phyloP scores from a whole-genome alignment of 306 rosid species.

The Malus sieversii region DNA sequence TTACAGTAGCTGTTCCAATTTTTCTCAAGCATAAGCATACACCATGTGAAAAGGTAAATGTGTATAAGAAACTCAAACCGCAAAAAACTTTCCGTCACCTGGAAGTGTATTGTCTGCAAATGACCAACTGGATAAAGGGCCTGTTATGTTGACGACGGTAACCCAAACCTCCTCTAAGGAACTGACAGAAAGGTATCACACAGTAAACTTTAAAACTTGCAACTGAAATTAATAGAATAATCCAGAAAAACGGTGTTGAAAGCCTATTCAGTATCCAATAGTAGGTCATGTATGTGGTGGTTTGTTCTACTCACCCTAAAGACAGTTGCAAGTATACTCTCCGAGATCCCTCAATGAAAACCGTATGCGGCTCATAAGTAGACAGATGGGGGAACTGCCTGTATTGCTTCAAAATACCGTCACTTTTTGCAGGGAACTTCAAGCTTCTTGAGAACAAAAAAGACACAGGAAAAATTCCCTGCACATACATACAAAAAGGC shows the following conservation, averaged over 20 bases:
- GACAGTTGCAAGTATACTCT: constrained; percentile 74
- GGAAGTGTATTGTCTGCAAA: constrained; percentile 76
- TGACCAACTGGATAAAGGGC: constrained; percentile 97
- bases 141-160: constrained; percentile 83
- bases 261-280: background rate
- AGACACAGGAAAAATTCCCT: constrained; percentile 85
- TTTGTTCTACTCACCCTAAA: constrained; percentile 65
- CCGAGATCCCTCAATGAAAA: constrained; percentile 37
- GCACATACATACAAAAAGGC: constrained; percentile 21
- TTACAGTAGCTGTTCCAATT: constrained; percentile 54
- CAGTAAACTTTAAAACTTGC: background rate
- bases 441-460: constrained; percentile 72
- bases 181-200: constrained; percentile 33
- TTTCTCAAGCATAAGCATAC: constrained; percentile 13
- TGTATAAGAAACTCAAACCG: background rate
- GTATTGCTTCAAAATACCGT: constrained; percentile 48
- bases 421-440: constrained; percentile 57
- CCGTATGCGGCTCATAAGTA: constrained; percentile 32
- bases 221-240: background rate
- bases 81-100: constrained; percentile 35
- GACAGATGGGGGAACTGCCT: constrained; percentile 49
- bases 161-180: constrained; percentile 92
- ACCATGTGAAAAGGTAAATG: constrained; percentile 10
- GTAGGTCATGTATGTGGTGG: background rate
- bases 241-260: background rate